Base-by-base conservation (phyloP, 805 yeast species). In the Saturnispora hagleri region DNA sequence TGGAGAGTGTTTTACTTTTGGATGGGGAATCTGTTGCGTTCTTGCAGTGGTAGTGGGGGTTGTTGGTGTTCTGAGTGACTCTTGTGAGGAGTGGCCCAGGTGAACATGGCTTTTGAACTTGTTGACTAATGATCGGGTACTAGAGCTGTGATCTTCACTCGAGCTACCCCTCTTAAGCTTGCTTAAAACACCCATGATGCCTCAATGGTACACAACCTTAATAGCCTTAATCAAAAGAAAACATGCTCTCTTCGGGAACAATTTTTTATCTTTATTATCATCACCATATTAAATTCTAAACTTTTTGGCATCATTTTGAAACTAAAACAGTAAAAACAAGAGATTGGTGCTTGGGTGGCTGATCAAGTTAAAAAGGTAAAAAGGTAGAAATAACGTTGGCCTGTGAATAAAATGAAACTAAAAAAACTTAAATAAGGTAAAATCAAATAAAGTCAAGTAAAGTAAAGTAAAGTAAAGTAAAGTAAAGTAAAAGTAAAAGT, bases 161-260 rank as follows among this genome's bases (percentile, higher is more conserved):
- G 47, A 26, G 4, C 41, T 34, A 4, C 42, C 27, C 15, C 33
- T 33, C 42, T 43, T 49, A 26, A 49, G 44, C 36, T 35, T 49
- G 36, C 28, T 27, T 28, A 49, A 44, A 43, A 49, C 51, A 34
- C 51, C 51, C 51, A 49, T 48, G 15, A 5, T 17, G 34, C 18
- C 26, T 27, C 17, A 27, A 18, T 38, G 20, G 10, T 18, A 38
- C 5, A 38, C 24, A 38, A 38, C 5, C 42, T 38, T 38, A 38
- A 18, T 38, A 8, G 18, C 28, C 9, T 26, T 26, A 26, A 26
- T 26, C 28, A 20, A 38, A 38, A 38, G 22, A 38, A 38, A 12
- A 18, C 22, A 38, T 38, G 42, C 42, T 18, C 24, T 38, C 13
- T 20, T 38, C 22, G 42, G 42, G 22, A 7, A n/a, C 13, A 9